Percentiles rank a stretch among this genome's conserved stretches.
These are phyloP conservation scores for Eragrostis curvula DNA, from an alignment of 176 grass and related monocot genomes.

Conservation along the genomic window DNA sequence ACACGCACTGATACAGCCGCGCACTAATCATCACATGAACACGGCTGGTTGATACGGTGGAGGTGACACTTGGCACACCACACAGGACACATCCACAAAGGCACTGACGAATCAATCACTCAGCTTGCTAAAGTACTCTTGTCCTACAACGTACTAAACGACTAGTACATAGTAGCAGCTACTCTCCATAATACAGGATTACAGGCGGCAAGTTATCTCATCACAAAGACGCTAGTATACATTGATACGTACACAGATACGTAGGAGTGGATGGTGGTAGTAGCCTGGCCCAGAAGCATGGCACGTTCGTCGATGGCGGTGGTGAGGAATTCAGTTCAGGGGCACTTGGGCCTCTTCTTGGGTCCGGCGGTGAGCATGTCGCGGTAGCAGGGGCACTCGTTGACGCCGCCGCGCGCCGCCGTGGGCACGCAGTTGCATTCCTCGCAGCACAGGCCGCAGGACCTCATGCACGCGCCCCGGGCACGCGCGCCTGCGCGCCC, in stretches of 20 bases:
- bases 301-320: too few species aligned
- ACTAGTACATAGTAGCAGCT: too few species aligned
- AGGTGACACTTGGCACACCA: neutral
- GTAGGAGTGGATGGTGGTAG: too few species aligned
- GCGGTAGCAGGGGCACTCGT: slow-evolving; percentile 77
- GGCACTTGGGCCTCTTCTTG: slow-evolving; percentile 41
- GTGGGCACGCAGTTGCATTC: slow-evolving; percentile 75
- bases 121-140: neutral
- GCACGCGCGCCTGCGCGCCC: neutral
- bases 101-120: neutral
- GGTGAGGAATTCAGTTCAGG: neutral
- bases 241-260: too few species aligned
- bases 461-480: slow-evolving; percentile 41
- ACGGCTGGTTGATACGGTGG: neutral
- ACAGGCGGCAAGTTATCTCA: too few species aligned
- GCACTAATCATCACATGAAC: neutral
- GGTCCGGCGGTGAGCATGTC: slow-evolving; percentile 56
- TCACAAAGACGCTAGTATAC: too few species aligned
- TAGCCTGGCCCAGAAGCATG: neutral
- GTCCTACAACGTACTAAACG: neutral
- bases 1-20: too few species aligned
- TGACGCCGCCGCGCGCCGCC: slow-evolving; percentile 7
- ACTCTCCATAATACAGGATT: too few species aligned
- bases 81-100: neutral
- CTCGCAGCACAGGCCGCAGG: slow-evolving; percentile 63